Evolutionary conservation across 495 filamentous ascomycete species (phyloP), one percentile per base, ranked within the genome.

Genomic region (Daldinia caldariorum): DNA sequence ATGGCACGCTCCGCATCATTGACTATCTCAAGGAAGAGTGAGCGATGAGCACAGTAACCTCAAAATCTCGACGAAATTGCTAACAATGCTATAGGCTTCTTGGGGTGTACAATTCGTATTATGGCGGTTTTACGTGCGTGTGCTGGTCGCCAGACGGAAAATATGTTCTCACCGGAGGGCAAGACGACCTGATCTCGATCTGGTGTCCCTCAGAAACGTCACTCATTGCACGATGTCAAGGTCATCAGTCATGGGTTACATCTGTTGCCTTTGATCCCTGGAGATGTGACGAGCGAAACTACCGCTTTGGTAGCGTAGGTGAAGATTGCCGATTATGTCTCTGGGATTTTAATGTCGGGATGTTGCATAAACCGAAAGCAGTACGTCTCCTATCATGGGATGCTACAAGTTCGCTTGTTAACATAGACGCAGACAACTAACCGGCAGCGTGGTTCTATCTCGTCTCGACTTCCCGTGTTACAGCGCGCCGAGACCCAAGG

Each of bases 91-190:
- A 37, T 67, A 96, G 92, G 68, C 84, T 97, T 10, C 82, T 94
- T 43, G 92, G 97, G 72, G 79, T 97, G 26, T 97, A 92, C 79
- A 89, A 89, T 63, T 91, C 90, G 63, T 98, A 97, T 80, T 99
- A 97, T 73, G 95, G 96, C 51, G 94, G 92, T 9, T 82, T 98
- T 56, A 90, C 89, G 41, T 97, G 92, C 75, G 93, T 97, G 9
- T 96, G 92, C 81, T 99, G 96, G 96, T 97, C 94, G 2, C 95
- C 95, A 2, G 95, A 98, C 77, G 94, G 94, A 64, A 94, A 95
- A 76, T 99, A 97, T 80, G 89, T 98, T 35, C 83, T 97, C 1
- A 97, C 95, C 0, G 95, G 95, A 47, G 95, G 95, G 2, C 96
- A 97, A 76, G 95, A 99, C 74, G 96, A 98, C 73, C 84, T 97